Conservation (phyloP, 2,329 filamentous ascomycete genomes). For the Chrysosporium keratinophilum region DNA sequence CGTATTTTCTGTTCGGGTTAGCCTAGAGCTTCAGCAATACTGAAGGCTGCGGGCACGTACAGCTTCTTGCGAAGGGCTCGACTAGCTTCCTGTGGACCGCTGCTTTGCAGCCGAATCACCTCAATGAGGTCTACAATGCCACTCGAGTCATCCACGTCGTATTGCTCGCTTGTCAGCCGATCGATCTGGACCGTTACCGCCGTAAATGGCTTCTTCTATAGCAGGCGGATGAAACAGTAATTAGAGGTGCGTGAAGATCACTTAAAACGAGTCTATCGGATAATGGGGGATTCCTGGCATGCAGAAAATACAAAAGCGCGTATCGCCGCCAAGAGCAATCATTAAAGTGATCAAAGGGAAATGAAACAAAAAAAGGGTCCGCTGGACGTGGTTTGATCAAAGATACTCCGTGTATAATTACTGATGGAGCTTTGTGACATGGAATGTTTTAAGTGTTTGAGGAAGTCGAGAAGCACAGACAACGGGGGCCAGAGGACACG, state of each 20-base stretch:
- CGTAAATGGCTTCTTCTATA: slow-evolving; percentile 71
- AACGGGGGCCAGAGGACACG: neutral
- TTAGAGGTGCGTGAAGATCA: neutral
- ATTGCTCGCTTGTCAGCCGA: slow-evolving; percentile 76
- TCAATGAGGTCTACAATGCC: slow-evolving; percentile 92
- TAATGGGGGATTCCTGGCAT: neutral
- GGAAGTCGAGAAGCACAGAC: neutral
- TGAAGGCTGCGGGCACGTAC: slow-evolving; percentile 37
- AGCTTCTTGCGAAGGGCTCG: slow-evolving; percentile 93
- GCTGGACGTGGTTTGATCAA: neutral
- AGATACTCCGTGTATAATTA: neutral
- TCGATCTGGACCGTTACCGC: slow-evolving; percentile 90
- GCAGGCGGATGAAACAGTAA: neutral
- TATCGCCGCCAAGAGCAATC: neutral
- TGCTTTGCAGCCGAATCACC: slow-evolving; percentile 77
- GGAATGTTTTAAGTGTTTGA: neutral
- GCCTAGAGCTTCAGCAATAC: neutral
- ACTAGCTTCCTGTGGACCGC: slow-evolving; percentile 79
- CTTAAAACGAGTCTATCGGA: neutral
- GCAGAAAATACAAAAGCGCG: neutral
- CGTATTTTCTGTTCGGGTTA: slow-evolving; percentile 58
- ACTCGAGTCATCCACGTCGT: slow-evolving; percentile 80
- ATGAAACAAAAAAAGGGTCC: neutral
- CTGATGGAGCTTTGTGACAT: neutral
- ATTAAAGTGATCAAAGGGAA: neutral